A percentile compares a stretch with the other conserved stretches of the same genome.
Conservation (phyloP, 768 basidiomycete species). For the Amanita exitialis region DNA sequence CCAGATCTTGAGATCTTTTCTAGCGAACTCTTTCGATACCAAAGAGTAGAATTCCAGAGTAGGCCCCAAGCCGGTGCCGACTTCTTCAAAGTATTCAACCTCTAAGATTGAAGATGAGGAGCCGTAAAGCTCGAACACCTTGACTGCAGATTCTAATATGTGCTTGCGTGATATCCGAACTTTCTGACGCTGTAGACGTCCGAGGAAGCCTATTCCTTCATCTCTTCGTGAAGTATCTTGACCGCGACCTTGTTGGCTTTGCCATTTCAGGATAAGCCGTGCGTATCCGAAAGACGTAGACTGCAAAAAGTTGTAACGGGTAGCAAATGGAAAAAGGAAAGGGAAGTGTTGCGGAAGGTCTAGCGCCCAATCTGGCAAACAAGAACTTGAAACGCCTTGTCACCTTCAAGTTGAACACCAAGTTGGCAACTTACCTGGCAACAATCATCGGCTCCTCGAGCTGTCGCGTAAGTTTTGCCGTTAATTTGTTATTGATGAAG, state of each 20-base stretch:
- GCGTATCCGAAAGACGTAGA: conserved; percentile 98
- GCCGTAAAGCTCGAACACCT: conserved; percentile 94
- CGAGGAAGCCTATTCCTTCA: conserved; percentile 87
- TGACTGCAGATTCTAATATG: conserved; percentile 91
- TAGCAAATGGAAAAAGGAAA: conserved; percentile 98
- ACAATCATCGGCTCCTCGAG: conserved; percentile 99
- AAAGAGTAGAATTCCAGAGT: conserved; percentile 98
- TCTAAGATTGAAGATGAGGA: conserved; percentile 90
- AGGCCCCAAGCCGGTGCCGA: conserved; percentile 94
- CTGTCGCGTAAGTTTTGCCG: conserved; percentile 95
- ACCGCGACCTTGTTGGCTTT: conserved; percentile 72
- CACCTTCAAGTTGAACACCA: background rate
- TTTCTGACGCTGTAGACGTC: conserved; percentile 89
- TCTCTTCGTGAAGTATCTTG: conserved; percentile 78
- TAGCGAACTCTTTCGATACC: conserved; percentile 90
- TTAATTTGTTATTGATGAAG: conserved; percentile 96
- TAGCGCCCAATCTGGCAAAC: conserved; percentile 94
- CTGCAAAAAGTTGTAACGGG: conserved; percentile 94
- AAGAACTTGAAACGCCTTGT: conserved; percentile 50
- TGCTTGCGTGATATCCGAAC: conserved; percentile 93
- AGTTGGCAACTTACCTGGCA: conserved; percentile 53
- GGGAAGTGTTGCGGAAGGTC: conserved; percentile 96
- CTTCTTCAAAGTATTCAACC: conserved; percentile 98
- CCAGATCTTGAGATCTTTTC: conserved; percentile 86
- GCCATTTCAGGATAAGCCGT: conserved; percentile 90